Conservation (phyloP, 2,329 filamentous ascomycete genomes). For the Diaporthe ilicicola region DNA sequence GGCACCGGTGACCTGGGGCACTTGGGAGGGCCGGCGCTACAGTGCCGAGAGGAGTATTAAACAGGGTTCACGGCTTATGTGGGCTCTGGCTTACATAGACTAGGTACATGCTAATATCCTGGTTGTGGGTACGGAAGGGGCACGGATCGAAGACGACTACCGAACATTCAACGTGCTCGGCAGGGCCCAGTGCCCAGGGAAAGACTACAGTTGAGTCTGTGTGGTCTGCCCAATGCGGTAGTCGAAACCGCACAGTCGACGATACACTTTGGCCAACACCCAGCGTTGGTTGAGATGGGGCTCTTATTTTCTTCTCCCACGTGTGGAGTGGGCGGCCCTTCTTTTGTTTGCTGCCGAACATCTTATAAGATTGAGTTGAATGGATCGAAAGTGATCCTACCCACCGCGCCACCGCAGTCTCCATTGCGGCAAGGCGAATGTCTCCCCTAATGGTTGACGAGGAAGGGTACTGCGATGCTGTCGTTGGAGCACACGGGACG, state of each 20-base stretch:
- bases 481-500: conserved; percentile 4
- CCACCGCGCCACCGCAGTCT: conserved; percentile 10
- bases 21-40: conserved; percentile 30
- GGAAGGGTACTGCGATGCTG: background rate
- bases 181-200: conserved; percentile 18
- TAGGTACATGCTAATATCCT: conserved; percentile 26
- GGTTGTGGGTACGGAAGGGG: conserved; percentile 30
- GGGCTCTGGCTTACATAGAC: conserved; percentile 27
- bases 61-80: conserved; percentile 32
- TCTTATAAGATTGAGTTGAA: conserved; percentile 17
- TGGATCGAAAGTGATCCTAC: conserved; percentile 16
- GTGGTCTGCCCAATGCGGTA: conserved; percentile 19
- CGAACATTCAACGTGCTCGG: conserved; percentile 25
- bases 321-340: background rate
- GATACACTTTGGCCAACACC: conserved; percentile 16
- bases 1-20: conserved; percentile 22
- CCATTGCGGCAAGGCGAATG: conserved; percentile 13
- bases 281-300: background rate
- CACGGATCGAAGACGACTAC: conserved; percentile 26
- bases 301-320: background rate
- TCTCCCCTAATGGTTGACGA: conserved; percentile 1
- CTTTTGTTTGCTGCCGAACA: conserved; percentile 1
- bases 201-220: conserved; percentile 27
- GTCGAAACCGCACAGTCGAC: conserved; percentile 5
- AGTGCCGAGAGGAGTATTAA: conserved; percentile 27